Base-by-base conservation (phyloP, 2,329 filamentous ascomycete genomes). In the Xylariaceae sp. region DNA sequence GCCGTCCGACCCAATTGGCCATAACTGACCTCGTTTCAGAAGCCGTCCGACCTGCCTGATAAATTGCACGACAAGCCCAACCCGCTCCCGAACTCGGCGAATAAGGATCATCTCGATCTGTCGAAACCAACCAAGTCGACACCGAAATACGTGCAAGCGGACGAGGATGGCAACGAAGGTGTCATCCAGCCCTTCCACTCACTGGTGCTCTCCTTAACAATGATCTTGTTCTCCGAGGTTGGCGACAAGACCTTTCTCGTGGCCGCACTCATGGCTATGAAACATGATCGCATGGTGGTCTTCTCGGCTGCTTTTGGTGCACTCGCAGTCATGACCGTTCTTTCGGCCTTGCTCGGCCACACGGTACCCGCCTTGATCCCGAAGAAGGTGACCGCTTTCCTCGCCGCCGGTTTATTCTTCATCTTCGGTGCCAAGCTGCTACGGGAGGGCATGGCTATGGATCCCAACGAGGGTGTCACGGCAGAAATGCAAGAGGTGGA, bases 201-300 rank as follows among this genome's bases (percentile, higher is more conserved):
- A 4, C 93, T 92, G 52, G 55, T 94, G 10, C 78, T 96, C 19
- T 94, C 92, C 12, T 78, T 95, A 39, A 90, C 89, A 37, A 98
- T 96, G 92, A 98, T 98, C 51, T 68, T 96, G 42, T 83, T 96
- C 50, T 95, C 90, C 29, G 92, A 98, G 59, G 79, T 98, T 50
- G 92, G 92, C 43, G 92, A 98, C 74, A 98, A 98, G 66, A 98
- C 92, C 0, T 98, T 98, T 67, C 72, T 98, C 27, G 87, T 98
- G 15, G 92, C 92, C 5, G 90, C 89, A 6, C 75, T 98, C 13
- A 98, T 98, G 92, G 92, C 92, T 10, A 98, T 98, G 92, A 92
- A 94, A 57, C 90, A 98, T 52, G 83, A 92, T 42, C 82, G 92
- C 33, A 67, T 94, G 44, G 74, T 96, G 10, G 92, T 98, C 41